These are phyloP conservation scores for Rhododendron simsii DNA, from an alignment of 148 eudicot genomes.

Conservation along the genomic window DNA sequence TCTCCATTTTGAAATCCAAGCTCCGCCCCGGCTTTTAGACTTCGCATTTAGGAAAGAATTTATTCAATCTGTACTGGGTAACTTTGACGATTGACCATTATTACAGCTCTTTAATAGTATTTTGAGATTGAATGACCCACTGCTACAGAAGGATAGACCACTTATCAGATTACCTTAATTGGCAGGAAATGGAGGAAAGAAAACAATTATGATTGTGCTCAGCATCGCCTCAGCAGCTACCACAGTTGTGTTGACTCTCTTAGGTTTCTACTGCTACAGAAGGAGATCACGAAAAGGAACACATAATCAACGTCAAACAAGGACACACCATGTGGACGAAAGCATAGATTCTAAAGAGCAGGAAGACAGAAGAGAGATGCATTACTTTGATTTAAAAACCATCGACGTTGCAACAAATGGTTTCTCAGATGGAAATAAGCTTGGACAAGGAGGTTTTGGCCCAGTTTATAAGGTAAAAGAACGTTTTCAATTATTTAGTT, in stretches of 20 bases:
- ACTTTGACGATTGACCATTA: background rate
- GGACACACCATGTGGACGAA: background rate
- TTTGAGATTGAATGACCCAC: background rate
- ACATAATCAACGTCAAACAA: background rate
- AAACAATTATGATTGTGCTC: background rate
- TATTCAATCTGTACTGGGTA: background rate
- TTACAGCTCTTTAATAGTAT: background rate
- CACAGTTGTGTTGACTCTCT: background rate
- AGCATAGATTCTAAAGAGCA: background rate
- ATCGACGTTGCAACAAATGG: background rate
- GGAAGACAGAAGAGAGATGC: background rate
- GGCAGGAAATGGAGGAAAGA: background rate
- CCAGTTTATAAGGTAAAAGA: constrained; percentile 12
- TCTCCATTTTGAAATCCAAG: background rate
- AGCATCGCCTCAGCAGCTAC: background rate
- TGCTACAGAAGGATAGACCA: background rate
- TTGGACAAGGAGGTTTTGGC: constrained; percentile 20
- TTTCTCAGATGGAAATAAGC: constrained; percentile 5
- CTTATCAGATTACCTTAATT: background rate
- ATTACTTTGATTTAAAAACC: background rate
- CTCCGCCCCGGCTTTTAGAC: background rate
- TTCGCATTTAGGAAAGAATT: background rate
- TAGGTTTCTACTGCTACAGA: background rate
- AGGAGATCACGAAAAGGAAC: background rate
- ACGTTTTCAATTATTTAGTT: background rate